Conservation (phyloP, 2,329 filamentous ascomycete species). For the Ascochyta pisi region DNA sequence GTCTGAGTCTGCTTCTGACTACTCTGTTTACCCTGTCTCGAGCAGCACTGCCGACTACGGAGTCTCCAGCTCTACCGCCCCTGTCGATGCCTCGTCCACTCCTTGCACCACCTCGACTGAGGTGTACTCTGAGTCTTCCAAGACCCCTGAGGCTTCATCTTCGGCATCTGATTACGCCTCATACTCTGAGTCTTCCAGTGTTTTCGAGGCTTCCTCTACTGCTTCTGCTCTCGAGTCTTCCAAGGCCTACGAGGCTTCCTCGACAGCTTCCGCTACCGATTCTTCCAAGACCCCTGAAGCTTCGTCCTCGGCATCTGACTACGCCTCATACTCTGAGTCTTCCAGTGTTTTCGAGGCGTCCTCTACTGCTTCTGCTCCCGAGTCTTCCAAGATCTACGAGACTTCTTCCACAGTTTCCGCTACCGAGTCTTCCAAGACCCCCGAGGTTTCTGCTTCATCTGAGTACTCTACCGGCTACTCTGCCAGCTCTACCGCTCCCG, state of each 20-base stretch:
- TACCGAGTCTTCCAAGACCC: constrained; percentile 10
- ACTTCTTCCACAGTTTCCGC: not conserved
- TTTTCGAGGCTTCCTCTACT: not conserved
- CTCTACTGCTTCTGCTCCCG: not conserved
- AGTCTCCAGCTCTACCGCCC: constrained; percentile 3
- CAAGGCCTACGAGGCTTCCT: constrained; percentile 9
- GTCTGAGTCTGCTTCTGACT: not conserved
- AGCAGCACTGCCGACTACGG: constrained; percentile 9
- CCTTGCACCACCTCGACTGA: constrained; percentile 16
- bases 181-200: constrained; percentile 2
- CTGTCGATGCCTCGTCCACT: constrained; percentile 10
- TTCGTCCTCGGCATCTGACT: not conserved
- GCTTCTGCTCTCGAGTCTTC: not conserved
- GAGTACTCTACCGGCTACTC: constrained; percentile 6
- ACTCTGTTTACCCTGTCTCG: constrained; percentile 6
- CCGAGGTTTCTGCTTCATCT: not conserved
- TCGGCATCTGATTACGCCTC: constrained; percentile 5
- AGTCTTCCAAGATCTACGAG: constrained; percentile 9
- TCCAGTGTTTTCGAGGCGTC: not conserved
- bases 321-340: constrained; percentile 7
- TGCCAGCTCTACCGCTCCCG: constrained; percentile 2
- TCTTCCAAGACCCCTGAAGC: constrained; percentile 12
- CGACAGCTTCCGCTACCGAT: not conserved
- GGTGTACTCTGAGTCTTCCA: constrained; percentile 12
- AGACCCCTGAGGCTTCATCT: constrained; percentile 19